Conservation (phyloP, 2,329 filamentous ascomycete genomes). For the Daldinia sp. region DNA sequence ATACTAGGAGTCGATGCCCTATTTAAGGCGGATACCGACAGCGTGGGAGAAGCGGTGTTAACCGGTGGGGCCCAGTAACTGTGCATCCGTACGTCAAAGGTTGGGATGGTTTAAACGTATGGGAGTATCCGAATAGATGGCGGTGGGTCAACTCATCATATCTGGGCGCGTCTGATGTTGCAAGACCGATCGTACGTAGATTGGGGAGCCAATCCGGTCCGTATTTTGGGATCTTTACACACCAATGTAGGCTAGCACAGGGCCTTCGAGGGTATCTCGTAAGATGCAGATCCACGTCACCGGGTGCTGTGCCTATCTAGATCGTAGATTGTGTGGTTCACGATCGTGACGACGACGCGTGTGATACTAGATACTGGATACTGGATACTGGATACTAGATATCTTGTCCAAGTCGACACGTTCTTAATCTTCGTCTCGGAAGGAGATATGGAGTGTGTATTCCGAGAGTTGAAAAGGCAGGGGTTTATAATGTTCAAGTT, state of each 20-base stretch:
- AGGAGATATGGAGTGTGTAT: constrained; percentile 23
- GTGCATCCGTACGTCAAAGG: constrained; percentile 15
- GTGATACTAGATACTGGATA: constrained; percentile 10
- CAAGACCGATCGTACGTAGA: background rate
- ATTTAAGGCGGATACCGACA: constrained; percentile 33
- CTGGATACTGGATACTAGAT: constrained; percentile 1
- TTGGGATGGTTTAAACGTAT: constrained; percentile 4
- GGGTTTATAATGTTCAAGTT: constrained; percentile 2
- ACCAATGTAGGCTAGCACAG: background rate
- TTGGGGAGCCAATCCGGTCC: constrained; percentile 1
- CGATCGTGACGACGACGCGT: constrained; percentile 25
- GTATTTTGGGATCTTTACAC: background rate
- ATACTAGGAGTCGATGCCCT: background rate
- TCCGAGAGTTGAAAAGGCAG: constrained; percentile 14
- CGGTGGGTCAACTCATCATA: constrained; percentile 9
- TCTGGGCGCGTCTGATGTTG: constrained; percentile 7
- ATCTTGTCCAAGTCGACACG: constrained; percentile 10
- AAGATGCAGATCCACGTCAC: constrained; percentile 7
- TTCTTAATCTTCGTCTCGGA: constrained; percentile 12
- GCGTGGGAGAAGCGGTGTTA: constrained; percentile 20
- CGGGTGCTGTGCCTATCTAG: constrained; percentile 1
- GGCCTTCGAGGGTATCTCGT: constrained; percentile 3
- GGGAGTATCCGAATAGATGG: constrained; percentile 10
- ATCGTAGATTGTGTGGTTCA: constrained; percentile 16
- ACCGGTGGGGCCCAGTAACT: constrained; percentile 1